phyloP scores from a whole-genome alignment of 768 basidiomycete species.

The Russula griseocarnosa region DNA sequence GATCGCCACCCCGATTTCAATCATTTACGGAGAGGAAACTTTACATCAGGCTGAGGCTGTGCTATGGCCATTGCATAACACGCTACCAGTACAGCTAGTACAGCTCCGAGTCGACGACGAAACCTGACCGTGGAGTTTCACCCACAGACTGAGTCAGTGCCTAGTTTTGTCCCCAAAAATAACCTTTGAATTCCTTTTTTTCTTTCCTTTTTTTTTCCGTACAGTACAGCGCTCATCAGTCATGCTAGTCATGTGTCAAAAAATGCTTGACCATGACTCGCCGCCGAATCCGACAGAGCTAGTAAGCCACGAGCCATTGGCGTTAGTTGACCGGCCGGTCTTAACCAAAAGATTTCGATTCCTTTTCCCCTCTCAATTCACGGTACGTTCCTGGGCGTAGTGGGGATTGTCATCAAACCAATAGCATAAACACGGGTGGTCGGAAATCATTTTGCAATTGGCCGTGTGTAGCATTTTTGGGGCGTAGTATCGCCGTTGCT shows the following conservation, averaged over 20 bases:
- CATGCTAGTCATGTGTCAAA: no score
- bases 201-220: no score
- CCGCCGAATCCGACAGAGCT: no score
- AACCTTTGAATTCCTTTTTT: no score
- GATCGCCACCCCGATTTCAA: slow-evolving; percentile 28
- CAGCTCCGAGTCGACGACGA: not conserved
- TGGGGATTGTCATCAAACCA: no score
- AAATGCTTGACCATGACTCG: not conserved
- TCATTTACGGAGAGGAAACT: not conserved
- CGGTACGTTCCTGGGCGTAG: not conserved
- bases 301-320: not conserved
- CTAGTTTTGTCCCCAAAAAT: no score
- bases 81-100: no score
- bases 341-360: not conserved
- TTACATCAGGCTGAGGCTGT: not conserved
- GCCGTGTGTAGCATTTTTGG: not conserved
- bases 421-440: no score
- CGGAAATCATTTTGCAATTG: not conserved
- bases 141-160: no score
- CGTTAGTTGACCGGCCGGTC: not conserved
- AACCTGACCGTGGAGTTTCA: no score
- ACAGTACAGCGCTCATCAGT: not conserved
- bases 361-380: not conserved
- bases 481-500: not conserved
- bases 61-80: no score